Percentiles rank a stretch among this genome's conserved stretches.
Evolutionary conservation across 257 asterid genomes (phyloP).

Genomic region (Solanum appendiculatum): DNA sequence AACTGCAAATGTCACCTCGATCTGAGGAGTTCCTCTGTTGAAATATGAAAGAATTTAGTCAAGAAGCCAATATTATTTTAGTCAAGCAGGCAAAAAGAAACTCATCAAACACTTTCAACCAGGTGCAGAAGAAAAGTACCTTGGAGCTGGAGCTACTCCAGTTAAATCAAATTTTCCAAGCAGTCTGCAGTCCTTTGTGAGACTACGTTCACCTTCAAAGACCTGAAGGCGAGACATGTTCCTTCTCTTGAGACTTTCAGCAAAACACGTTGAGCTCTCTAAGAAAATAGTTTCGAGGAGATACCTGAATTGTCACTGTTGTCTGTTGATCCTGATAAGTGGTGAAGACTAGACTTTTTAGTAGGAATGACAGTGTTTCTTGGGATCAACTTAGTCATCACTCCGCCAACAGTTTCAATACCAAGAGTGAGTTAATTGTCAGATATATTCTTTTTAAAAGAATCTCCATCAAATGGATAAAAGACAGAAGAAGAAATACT

Average conservation of each 20-base stretch:
- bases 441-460: too few species aligned
- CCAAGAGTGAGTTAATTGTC: not conserved
- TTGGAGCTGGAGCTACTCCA: not conserved
- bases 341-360: not conserved
- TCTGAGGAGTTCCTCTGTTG: not conserved
- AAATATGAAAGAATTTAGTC: too few species aligned
- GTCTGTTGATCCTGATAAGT: not conserved
- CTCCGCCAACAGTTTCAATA: not conserved
- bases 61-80: not conserved
- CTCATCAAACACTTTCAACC: not conserved
- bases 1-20: not conserved
- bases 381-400: not conserved
- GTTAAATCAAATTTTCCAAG: not conserved
- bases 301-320: not conserved
- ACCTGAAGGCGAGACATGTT: not conserved
- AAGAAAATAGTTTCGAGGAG: not conserved
- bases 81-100: not conserved
- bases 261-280: too few species aligned
- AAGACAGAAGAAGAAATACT: not conserved
- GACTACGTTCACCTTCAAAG: not conserved
- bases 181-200: not conserved
- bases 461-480: not conserved
- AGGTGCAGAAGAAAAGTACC: not conserved
- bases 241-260: not conserved
- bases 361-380: not conserved